Evolutionary conservation across 1,284 basidiomycete species (phyloP).

Genomic region (Ustilago nuda): DNA sequence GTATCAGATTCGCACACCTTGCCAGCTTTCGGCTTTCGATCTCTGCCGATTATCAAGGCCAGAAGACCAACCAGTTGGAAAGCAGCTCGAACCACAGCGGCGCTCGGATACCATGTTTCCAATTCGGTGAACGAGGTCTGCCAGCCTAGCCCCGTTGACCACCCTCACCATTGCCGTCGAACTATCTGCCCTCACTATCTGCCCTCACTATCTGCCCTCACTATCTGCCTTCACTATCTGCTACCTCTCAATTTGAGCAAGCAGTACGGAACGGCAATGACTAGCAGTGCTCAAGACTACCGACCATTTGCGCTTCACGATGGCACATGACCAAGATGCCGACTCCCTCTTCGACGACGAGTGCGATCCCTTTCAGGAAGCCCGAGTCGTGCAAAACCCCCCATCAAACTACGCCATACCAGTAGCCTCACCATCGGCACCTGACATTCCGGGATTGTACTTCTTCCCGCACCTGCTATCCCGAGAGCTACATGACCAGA

Average conservation of each 20-base stretch:
- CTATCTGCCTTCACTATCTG: background rate
- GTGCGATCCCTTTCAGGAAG: slow-evolving; percentile 8
- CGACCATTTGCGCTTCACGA: background rate
- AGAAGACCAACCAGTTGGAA: too few species aligned
- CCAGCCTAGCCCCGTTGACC: background rate
- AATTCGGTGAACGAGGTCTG: background rate
- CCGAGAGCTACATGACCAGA: slow-evolving; percentile 22
- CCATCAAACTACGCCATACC: background rate
- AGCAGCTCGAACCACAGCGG: background rate
- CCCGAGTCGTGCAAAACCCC: background rate
- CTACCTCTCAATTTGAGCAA: background rate
- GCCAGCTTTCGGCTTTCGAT: background rate
- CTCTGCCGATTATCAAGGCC: too few species aligned
- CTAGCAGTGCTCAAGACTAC: background rate
- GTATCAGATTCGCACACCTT: background rate
- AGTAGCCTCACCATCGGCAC: slow-evolving; percentile 19
- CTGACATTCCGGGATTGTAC: slow-evolving; percentile 35
- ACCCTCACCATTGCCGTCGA: background rate
- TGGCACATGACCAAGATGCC: slow-evolving; percentile 15
- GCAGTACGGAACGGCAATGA: background rate
- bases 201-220: background rate
- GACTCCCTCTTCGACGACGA: slow-evolving; percentile 38
- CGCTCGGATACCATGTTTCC: background rate
- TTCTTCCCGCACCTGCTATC: slow-evolving; percentile 36
- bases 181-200: background rate